These are phyloP conservation scores for Pseudogymnoascus sp. DNA, from an alignment of 2,329 filamentous ascomycete genomes.

Conservation along the genomic window DNA sequence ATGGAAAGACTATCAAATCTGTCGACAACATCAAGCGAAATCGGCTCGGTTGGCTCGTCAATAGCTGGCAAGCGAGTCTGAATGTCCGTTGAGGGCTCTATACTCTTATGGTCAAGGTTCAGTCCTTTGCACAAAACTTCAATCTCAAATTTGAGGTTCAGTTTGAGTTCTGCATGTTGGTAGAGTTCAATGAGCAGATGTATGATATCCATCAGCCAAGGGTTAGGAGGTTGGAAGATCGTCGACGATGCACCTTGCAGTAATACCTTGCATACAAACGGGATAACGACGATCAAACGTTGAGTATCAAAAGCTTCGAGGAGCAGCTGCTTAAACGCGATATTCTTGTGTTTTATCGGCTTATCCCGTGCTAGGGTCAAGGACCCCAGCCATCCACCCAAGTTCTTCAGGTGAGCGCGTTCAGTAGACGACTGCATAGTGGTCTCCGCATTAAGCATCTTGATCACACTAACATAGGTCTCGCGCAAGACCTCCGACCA, in stretches of 20 bases:
- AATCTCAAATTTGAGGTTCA: conserved; percentile 98
- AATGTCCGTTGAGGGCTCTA: conserved; percentile 82
- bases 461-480: conserved; percentile 79
- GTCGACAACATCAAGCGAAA: conserved; percentile 62
- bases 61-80: conserved; percentile 61
- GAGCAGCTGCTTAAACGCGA: conserved; percentile 92
- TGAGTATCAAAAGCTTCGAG: conserved; percentile 92
- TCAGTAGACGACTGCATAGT: conserved; percentile 81
- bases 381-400: conserved; percentile 88
- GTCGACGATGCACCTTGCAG: conserved; percentile 76
- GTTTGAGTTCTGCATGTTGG: conserved; percentile 83
- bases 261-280: conserved; percentile 95
- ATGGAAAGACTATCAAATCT: conserved; percentile 77
- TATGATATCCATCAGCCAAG: conserved; percentile 96
- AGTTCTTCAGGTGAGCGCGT: conserved; percentile 81
- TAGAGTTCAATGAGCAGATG: conserved; percentile 88
- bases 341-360: conserved; percentile 92
- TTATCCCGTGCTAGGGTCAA: conserved; percentile 89
- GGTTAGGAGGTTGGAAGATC: conserved; percentile 90
- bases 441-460: conserved; percentile 82
- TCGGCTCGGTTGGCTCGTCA: conserved; percentile 51
- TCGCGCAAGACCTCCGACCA: conserved; percentile 89
- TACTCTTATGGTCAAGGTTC: conserved; percentile 82
- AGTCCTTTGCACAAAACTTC: conserved; percentile 94
- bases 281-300: conserved; percentile 83